Evolutionary conservation across 2,329 filamentous ascomycete species (phyloP), one percentile per base, ranked within the genome.

Genomic region (Ilyonectria robusta): DNA sequence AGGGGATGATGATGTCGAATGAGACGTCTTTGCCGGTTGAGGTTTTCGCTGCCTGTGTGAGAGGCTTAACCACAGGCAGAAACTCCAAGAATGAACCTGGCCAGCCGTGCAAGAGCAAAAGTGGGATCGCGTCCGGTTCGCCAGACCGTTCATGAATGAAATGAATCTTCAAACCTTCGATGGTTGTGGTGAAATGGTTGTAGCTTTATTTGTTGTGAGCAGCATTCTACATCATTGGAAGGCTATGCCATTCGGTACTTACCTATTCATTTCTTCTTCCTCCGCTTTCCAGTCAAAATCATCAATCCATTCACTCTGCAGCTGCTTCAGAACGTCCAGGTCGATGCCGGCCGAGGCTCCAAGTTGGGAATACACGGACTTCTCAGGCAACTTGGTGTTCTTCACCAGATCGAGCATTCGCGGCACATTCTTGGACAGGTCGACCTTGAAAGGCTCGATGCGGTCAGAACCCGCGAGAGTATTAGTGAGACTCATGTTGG

Each of bases 61-160:
- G 54, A 48, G 47, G 7, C 4, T 68, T 44, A 8, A 72, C 8
- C 3, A 72, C 3, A 1, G 80, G 51, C 72, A 80, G 68, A 26
- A 83, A 83, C 66, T 85, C 83, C 68, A 81, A 80, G 61, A 84
- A 84, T 1, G 78, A 81, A 5, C 82, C 82, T 2, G 82, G 83
- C 83, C 82, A 85, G 35, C 83, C 83, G 69, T 85, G 82, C 2
- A 82, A 70, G 35, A 84, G 69, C 1, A 85, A 70, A 1, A 85
- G 70, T 1, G 83, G 81, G 37, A 84, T 81, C 3, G 81, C 81
- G 21, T 72, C 31, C 2, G 61, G 42, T 1, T 54, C 47, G 0
- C 54, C 53, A 2, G 75, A 75, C 2, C 57, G 59, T 29, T 72
- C 55, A 31, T 78, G 71, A 7, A 74, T 62, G 35, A 77, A 78